Evolutionary conservation across 2,329 filamentous ascomycete genomes (phyloP), one percentile per base, ranked within the genome.

Genomic region (Epichloe glyceriae): DNA sequence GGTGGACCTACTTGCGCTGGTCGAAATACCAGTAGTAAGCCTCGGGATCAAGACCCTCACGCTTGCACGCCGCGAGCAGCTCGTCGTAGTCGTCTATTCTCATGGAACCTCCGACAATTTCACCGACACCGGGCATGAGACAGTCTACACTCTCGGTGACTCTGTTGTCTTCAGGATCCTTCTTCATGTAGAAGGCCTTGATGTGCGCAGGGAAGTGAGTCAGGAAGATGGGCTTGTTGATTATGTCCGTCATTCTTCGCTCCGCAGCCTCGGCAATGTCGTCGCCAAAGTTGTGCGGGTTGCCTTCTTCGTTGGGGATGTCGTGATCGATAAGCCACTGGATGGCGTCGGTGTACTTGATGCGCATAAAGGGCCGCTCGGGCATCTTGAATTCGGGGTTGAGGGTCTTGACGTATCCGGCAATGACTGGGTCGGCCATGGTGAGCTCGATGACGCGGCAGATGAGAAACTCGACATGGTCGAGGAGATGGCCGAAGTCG

Each of bases 161-260:
- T 26, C 90, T 80, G 33, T 70, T 72, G 64, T 98, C 93, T 33
- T 78, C 70, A 42, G 76, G 74, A 60, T 91, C 93, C 70, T 85
- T 90, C 71, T 90, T 85, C 93, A 98, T 98, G 78, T 98, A 98
- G 69, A 98, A 98, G 1, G 93, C 86, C 77, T 98, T 98, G 77
- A 98, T 95, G 72, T 91, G 88, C 53, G 83, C 83, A 19, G 93
- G 93, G 80, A 98, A 98, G 71, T 97, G 91, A 2, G 91, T 97
- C 41, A 97, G 78, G 74, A 97, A 88, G 68, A 98, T 95, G 55
- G 93, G 93, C 50, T 81, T 75, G 81, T 94, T 93, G 75, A 98
- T 95, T 60, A 85, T 86, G 67, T 98, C 93, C 1, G 91, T 97
- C 93, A 98, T 98, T 65, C 77, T 81, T 61, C 93, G 86, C 78